Base-by-base conservation (phyloP, 139 green algal species). In the Deuterostichococcus epilithicus region DNA sequence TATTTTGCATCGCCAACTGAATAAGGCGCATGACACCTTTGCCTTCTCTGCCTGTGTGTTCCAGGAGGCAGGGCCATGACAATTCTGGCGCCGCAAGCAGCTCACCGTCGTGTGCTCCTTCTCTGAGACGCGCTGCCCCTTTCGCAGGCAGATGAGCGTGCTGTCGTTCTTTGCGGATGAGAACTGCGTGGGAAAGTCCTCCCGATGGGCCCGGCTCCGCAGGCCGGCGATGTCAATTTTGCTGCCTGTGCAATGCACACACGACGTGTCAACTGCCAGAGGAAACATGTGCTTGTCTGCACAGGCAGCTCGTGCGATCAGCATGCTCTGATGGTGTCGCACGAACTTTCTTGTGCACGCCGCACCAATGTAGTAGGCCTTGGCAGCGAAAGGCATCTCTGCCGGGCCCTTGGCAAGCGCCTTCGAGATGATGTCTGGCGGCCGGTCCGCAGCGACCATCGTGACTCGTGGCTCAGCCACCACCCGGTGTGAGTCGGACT, bases 321-420 rank as follows among this genome's bases (percentile, higher is more conserved):
- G n/a, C n/a, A n/a, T n/a, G n/a, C n/a, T n/a, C n/a, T n/a, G n/a
- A n/a, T n/a, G n/a, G n/a, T n/a, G n/a, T n/a, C n/a, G n/a, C n/a
- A n/a, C n/a, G n/a, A n/a, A n/a, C n/a, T n/a, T 5, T 63, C 3
- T 20, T 3, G 18, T 5, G 3, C 34, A 3, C 6, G 3, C 1
- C 44, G 10, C 36, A 82, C 78, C 78, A 30, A 82, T 44, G 60
- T 82, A 78, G 72, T 75, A 82, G 2, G 78, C 78, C 72, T 76
- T 82, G 0, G 78, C 78, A 60, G 38, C 70, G 32, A 78, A 82
- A 8, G 72, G 78, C 22, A 34, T 73, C 15, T 70, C 58, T 35
- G 59, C 39, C 34, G 73, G 22, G 18, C 52, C 52, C 20, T 63
- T 63, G 52, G 52, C 52, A 13, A 63, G 18, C 52, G 52, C 52